Evolutionary conservation across 768 basidiomycete genomes (phyloP), one percentile per base, ranked within the genome.

Genomic region (Pulveroboletus sp.): DNA sequence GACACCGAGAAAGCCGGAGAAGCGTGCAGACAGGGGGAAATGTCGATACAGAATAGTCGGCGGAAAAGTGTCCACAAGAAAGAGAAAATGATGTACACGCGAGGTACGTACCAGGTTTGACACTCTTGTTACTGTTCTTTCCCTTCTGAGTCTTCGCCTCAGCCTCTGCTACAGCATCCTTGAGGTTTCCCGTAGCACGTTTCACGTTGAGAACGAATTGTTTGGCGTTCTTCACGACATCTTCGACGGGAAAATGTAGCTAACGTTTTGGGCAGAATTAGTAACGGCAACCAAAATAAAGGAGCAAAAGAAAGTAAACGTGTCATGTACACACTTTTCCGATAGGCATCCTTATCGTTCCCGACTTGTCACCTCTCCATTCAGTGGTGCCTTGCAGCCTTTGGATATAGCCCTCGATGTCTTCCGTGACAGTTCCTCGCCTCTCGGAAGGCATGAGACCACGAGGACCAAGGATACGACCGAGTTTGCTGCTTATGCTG

Each of bases 361-460:
- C 94, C 24, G 75, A 68, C 64, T 87, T 86, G 70, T 97, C 93
- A 9, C 90, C 91, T 69, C 85, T 90, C 93, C 95, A 99, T 63
- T 97, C 94, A 39, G 85, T 82, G 5, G 85, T 84, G 12, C 90
- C 91, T 47, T 82, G 80, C 31, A 95, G 78, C 41, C 81, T 80
- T 57, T 81, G 77, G 48, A 99, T 83, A 55, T 88, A 94, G 12
- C 82, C 83, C 13, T 77, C 84, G 35, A 97, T 75, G 51, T 97
- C 91, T 42, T 93, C 89, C 2, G 91, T 90, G 17, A 98, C 95
- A 1, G 94, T 94, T 5, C 97, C 97, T 49, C 94, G 79, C 66
- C 94, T 84, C 53, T 87, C 90, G 7, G 90, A 88, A 11, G 97
- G 97, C 94, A 99, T 97, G 38, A 98, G 72, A 47, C 95, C 95